These are phyloP conservation scores for Spathaspora sp. DNA, from an alignment of 1,139 yeast genomes.

Conservation along the genomic window DNA sequence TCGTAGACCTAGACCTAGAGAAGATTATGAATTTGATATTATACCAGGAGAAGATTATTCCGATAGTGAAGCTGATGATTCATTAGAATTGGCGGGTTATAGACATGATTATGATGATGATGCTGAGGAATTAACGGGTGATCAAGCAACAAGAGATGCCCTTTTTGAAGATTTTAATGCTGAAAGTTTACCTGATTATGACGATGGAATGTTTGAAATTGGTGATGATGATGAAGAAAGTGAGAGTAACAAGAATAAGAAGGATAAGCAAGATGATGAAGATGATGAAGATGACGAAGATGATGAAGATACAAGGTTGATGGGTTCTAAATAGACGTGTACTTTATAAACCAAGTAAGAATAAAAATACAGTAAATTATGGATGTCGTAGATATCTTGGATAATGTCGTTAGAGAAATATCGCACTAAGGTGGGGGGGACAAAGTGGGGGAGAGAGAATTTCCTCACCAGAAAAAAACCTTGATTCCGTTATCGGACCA, in stretches of 20 bases:
- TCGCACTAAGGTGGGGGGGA: neutral
- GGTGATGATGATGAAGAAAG: conserved; percentile 37
- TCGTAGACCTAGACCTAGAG: conserved; percentile 63
- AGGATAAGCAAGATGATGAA: neutral
- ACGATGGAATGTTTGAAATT: conserved; percentile 44
- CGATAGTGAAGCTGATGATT: conserved; percentile 32
- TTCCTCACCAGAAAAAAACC: neutral
- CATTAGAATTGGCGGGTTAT: conserved; percentile 24
- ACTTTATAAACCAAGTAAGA: neutral
- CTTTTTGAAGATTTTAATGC: conserved; percentile 42
- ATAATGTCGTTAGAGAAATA: too few relatives aligned
- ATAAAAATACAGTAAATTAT: too few relatives aligned
- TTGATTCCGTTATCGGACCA: neutral
- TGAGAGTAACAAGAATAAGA: neutral
- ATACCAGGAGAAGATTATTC: conserved; percentile 66
- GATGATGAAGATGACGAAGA: too few relatives aligned
- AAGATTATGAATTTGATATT: conserved; percentile 76
- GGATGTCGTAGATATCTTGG: too few relatives aligned
- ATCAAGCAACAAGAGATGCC: conserved; percentile 33
- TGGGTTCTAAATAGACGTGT: neutral
- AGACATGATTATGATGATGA: conserved; percentile 12
- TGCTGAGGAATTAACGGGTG: conserved; percentile 19
- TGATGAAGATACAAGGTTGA: neutral
- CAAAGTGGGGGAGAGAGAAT: neutral
- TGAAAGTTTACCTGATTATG: conserved; percentile 37